These are phyloP conservation scores for cucumber (Cucumis sativus) DNA, from an alignment of 306 rosid species.

Conservation along the genomic window DNA sequence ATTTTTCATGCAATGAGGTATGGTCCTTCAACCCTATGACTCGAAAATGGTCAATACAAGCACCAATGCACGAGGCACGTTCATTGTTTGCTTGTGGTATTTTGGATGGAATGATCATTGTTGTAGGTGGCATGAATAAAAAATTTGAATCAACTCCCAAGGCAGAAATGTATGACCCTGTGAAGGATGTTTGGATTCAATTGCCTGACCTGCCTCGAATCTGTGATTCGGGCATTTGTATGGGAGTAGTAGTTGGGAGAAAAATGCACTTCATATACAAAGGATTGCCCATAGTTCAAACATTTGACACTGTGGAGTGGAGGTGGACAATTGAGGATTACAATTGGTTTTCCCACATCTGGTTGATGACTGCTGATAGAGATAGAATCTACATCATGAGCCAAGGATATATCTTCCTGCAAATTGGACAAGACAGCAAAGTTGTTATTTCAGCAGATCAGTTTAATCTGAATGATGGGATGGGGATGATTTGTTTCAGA, in stretches of 20 bases:
- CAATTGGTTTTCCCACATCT: constrained; percentile 42
- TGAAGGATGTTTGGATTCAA: constrained; percentile 58
- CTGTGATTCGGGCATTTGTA: constrained; percentile 51
- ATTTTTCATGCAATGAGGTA: constrained; percentile 56
- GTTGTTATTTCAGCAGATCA: constrained; percentile 47
- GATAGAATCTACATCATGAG: constrained; percentile 67
- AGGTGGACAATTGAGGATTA: constrained; percentile 67
- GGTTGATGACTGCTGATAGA: constrained; percentile 60
- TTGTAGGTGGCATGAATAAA: constrained; percentile 46
- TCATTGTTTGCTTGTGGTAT: constrained; percentile 87
- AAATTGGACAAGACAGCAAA: constrained; percentile 35
- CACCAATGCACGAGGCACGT: constrained; percentile 83
- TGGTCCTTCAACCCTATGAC: constrained; percentile 37
- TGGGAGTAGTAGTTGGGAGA: constrained; percentile 60
- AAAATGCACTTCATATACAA: constrained; percentile 72
- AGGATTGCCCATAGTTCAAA: constrained; percentile 66
- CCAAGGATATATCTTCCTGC: constrained; percentile 51
- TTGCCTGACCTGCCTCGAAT: constrained; percentile 73
- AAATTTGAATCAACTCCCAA: constrained; percentile 34
- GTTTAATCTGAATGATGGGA: constrained; percentile 58
- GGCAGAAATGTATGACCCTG: constrained; percentile 88
- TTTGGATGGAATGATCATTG: constrained; percentile 75
- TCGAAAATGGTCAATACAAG: constrained; percentile 57
- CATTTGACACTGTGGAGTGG: constrained; percentile 41
- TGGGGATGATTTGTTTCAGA: constrained; percentile 59